phyloP scores from a whole-genome alignment of 345 rosid genomes.

The Psidium friedrichsthalianum region DNA sequence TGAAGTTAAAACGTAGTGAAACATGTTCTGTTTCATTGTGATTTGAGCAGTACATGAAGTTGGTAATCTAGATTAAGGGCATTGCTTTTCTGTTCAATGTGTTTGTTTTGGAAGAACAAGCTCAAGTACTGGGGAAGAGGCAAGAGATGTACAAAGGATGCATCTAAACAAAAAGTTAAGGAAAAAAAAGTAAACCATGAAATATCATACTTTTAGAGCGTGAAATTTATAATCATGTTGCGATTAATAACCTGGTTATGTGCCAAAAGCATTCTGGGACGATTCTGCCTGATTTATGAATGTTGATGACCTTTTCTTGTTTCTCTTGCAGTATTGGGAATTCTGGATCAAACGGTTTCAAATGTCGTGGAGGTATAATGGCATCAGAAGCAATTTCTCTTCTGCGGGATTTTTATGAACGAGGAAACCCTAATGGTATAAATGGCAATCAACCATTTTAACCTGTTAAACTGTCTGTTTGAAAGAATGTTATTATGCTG shows the following conservation, averaged over 20 bases:
- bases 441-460: neutral
- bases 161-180: neutral
- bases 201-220: neutral
- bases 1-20: neutral
- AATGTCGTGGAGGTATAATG: neutral
- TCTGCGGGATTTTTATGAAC: neutral
- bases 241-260: neutral
- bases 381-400: neutral
- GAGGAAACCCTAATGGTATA: neutral
- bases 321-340: neutral
- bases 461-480: too few relatives aligned
- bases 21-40: neutral
- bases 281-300: neutral
- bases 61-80: neutral
- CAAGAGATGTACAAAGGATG: neutral
- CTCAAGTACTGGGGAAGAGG: neutral
- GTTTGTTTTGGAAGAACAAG: neutral
- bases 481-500: too few relatives aligned
- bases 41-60: neutral
- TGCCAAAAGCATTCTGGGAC: neutral
- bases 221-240: neutral
- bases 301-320: neutral
- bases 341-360: neutral
- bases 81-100: neutral
- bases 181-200: neutral